Percentiles rank a stretch among this genome's conserved stretches.
Evolutionary conservation across 2,329 filamentous ascomycete genomes (phyloP).

Genomic region (Trichoderma brevicompactum): DNA sequence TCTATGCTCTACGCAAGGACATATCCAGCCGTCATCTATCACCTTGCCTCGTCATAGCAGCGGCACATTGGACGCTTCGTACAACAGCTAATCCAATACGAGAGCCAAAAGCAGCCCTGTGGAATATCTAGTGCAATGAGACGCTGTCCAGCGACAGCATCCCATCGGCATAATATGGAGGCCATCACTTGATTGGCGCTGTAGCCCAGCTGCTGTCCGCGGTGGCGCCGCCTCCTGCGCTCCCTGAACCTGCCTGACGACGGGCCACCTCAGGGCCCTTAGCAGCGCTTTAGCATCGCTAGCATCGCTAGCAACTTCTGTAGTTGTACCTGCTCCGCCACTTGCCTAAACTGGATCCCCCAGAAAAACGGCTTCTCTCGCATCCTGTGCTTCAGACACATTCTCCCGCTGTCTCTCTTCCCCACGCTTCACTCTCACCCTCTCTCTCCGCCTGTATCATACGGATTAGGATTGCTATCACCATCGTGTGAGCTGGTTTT

Average conservation of each 20-base stretch:
- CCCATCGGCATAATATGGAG: not conserved
- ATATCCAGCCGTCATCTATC: too few species aligned
- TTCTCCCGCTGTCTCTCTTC: not conserved
- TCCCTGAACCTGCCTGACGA: slow-evolving; percentile 7
- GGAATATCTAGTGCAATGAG: too few species aligned
- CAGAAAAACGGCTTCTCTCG: slow-evolving; percentile 13
- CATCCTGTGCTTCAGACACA: not conserved
- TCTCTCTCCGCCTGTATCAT: not conserved
- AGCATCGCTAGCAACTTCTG: not conserved
- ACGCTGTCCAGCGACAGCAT: not conserved
- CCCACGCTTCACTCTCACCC: not conserved
- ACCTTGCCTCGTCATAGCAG: too few species aligned
- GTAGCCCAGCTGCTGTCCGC: not conserved
- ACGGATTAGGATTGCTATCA: not conserved
- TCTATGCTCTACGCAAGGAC: too few species aligned
- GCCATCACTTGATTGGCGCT: slow-evolving; percentile 18
- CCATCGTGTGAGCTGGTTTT: not conserved
- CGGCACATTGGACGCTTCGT: too few species aligned
- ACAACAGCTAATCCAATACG: too few species aligned
- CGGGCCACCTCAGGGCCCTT: slow-evolving; percentile 11
- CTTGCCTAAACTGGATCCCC: slow-evolving; percentile 25
- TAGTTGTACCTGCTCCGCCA: slow-evolving; percentile 5
- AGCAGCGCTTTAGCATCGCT: not conserved
- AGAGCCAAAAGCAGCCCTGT: too few species aligned
- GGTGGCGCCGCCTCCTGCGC: slow-evolving; percentile 14